A percentile compares a stretch with the other conserved stretches of the same genome.
These are phyloP conservation scores for Endotrypanum monterogeii DNA, from an alignment of 208 protist genomes.

Conservation along the genomic window DNA sequence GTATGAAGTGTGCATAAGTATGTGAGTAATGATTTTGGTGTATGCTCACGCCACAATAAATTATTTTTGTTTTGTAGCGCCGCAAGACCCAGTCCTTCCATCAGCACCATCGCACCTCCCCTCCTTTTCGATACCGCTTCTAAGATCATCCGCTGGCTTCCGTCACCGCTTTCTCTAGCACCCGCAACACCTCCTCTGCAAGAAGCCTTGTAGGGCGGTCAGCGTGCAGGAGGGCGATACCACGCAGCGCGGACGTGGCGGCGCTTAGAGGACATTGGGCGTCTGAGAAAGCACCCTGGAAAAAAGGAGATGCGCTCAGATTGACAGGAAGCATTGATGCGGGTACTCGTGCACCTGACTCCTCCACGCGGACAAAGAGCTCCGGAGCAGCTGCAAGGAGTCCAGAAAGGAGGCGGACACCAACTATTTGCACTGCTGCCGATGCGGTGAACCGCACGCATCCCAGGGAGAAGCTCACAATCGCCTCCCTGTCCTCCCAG, in stretches of 20 bases:
- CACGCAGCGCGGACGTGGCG: constrained; percentile 39
- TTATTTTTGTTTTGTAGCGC: not conserved
- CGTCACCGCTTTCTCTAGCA: constrained; percentile 31
- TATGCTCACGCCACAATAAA: not conserved
- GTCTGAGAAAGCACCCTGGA: not conserved
- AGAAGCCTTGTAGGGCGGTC: constrained; percentile 47
- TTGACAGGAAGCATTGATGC: not conserved
- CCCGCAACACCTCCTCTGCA: constrained; percentile 57
- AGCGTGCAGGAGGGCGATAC: constrained; percentile 55
- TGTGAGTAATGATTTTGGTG: not conserved
- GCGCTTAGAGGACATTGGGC: constrained; percentile 16
- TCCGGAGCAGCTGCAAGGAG: constrained; percentile 67
- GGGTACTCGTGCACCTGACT: not conserved
- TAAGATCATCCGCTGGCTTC: not conserved
- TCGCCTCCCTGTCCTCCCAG: constrained; percentile 40
- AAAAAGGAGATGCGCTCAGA: not conserved
- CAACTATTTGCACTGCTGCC: constrained; percentile 52
- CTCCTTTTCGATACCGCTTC: too few species aligned
- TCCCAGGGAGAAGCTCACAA: constrained; percentile 68
- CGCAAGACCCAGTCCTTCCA: not conserved
- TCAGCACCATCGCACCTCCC: not conserved
- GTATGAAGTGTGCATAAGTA: not conserved
- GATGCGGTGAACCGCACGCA: constrained; percentile 52
- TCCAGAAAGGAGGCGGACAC: constrained; percentile 71
- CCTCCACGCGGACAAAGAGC: constrained; percentile 34